Evolutionary conservation across 345 rosid species (phyloP).

Genomic region (Bruguiera parviflora): DNA sequence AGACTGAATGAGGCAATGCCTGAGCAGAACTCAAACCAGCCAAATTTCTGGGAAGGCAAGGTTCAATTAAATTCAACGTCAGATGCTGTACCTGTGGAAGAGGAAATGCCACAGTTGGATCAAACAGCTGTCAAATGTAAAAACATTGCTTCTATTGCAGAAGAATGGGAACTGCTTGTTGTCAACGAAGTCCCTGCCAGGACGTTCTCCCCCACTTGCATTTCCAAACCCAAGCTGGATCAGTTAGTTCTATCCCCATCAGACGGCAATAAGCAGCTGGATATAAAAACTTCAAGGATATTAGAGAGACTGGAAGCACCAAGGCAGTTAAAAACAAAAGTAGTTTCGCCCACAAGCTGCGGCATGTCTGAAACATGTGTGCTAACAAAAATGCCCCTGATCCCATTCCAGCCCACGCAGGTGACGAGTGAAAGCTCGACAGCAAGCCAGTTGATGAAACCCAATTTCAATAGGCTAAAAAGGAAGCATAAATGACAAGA

Average conservation of each 20-base stretch:
- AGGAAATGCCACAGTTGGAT: conserved; percentile 23
- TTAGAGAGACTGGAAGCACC: conserved; percentile 84
- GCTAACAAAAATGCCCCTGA: conserved; percentile 47
- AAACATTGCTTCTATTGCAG: conserved; percentile 43
- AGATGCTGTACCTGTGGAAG: conserved; percentile 26
- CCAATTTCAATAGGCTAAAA: conserved; percentile 66
- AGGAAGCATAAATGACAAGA: conserved; percentile 42
- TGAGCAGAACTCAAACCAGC: conserved; percentile 30
- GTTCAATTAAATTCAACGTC: conserved; percentile 19
- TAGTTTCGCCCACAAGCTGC: conserved; percentile 43
- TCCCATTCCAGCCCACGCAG: conserved; percentile 49
- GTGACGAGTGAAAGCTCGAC: conserved; percentile 33
- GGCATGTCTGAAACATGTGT: conserved; percentile 24
- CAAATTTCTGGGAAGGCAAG: conserved; percentile 24
- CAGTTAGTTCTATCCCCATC: conserved; percentile 36
- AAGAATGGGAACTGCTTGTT: conserved; percentile 89
- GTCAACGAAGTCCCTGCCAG: conserved; percentile 42
- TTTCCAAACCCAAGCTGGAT: conserved; percentile 37
- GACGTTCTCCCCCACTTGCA: conserved; percentile 42
- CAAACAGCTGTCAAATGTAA: conserved; percentile 30
- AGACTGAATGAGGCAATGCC: conserved; percentile 27
- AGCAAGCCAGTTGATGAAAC: conserved; percentile 71
- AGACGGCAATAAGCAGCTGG: conserved; percentile 44
- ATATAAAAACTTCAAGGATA: conserved; percentile 65
- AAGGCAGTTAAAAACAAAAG: conserved; percentile 49